Percentiles rank a stretch among this genome's conserved stretches.
These are phyloP conservation scores for Flaveria sonorensis DNA, from an alignment of 129 eudicot species.

Conservation along the genomic window DNA sequence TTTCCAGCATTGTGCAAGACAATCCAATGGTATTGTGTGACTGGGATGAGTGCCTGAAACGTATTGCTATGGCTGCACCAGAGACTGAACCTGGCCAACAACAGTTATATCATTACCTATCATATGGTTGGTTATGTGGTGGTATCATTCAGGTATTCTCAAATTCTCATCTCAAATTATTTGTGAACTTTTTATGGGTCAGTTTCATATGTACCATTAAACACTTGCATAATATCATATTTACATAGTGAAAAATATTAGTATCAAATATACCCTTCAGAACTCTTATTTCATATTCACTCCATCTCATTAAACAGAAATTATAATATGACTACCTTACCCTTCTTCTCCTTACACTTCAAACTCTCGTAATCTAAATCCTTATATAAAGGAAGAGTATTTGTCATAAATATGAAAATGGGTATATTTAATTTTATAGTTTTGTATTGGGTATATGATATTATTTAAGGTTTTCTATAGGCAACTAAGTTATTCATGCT, in stretches of 20 bases:
- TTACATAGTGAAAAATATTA: no score
- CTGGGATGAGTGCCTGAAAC: conserved; percentile 77
- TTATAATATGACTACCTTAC: background rate
- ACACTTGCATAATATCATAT: no score
- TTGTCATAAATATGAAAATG: background rate
- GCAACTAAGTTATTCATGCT: background rate
- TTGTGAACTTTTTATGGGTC: background rate
- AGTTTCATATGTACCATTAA: background rate
- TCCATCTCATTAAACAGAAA: background rate
- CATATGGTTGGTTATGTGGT: conserved; percentile 92
- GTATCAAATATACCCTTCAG: no score
- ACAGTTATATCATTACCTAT: conserved; percentile 81
- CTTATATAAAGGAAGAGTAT: background rate
- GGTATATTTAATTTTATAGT: background rate
- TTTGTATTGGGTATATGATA: background rate
- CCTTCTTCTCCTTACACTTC: background rate
- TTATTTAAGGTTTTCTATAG: background rate
- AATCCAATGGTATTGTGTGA: conserved; percentile 68
- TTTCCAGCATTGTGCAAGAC: conserved; percentile 58
- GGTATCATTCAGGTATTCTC: conserved; percentile 81
- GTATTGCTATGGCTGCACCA: conserved; percentile 49
- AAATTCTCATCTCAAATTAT: background rate
- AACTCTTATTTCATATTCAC: background rate
- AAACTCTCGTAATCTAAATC: background rate
- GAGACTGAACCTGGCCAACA: conserved; percentile 83